Conservation (phyloP, 192 early-diverging fungal genomes). For the Kappamyces sp. region DNA sequence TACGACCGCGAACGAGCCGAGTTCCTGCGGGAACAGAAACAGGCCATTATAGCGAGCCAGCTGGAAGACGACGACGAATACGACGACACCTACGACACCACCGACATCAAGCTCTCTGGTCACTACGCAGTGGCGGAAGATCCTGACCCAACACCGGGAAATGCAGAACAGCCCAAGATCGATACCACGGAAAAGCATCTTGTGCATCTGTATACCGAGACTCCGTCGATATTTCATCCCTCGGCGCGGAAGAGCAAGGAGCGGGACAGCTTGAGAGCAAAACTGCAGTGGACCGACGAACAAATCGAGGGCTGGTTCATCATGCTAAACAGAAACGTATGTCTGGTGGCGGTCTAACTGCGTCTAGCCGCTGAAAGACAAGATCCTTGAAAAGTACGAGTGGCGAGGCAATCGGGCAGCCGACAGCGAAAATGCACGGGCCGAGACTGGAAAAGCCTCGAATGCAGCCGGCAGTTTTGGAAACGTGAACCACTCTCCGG, state of each 20-base stretch:
- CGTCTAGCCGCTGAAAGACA: constrained; percentile 59
- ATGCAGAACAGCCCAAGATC: constrained; percentile 8
- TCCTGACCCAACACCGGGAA: constrained; percentile 27
- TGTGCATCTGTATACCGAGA: constrained; percentile 48
- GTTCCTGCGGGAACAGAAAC: constrained; percentile 14
- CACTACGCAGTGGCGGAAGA: constrained; percentile 52
- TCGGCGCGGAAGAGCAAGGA: constrained; percentile 54
- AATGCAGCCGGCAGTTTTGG: too few species aligned
- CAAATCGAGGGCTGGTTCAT: constrained; percentile 90
- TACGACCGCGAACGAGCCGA: constrained; percentile 2
- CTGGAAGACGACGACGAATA: constrained; percentile 80
- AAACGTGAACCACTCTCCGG: too few species aligned
- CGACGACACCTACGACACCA: constrained; percentile 87
- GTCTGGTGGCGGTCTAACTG: constrained; percentile 19
- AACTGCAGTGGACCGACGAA: constrained; percentile 78
- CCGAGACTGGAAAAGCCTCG: constrained; percentile 9
- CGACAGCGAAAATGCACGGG: not conserved
- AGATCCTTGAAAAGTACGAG: constrained; percentile 52
- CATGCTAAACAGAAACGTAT: constrained; percentile 81
- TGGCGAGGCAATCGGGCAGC: constrained; percentile 47
- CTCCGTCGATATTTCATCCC: constrained; percentile 61
- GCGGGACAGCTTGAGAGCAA: constrained; percentile 52
- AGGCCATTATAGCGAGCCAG: constrained; percentile 27
- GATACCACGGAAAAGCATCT: constrained; percentile 33
- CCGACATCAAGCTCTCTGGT: constrained; percentile 53